Evolutionary conservation across 2,329 filamentous ascomycete species (phyloP).

Genomic region (Cytospora piceicola): DNA sequence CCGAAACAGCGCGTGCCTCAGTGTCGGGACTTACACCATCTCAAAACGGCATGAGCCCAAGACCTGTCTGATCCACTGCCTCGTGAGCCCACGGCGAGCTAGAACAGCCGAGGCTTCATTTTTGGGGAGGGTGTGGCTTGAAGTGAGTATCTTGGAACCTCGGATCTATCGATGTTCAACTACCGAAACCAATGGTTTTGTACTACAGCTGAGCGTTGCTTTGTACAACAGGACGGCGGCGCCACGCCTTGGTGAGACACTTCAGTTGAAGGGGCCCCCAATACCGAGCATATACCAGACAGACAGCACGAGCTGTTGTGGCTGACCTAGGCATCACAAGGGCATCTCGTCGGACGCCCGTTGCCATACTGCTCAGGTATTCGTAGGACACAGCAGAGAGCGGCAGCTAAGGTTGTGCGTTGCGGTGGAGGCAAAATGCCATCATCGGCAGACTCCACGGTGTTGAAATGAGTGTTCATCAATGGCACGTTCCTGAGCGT

Average conservation of each 20-base stretch:
- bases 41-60: slow-evolving; percentile 22
- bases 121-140: slow-evolving; percentile 16
- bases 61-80: slow-evolving; percentile 26
- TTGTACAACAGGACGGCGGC: slow-evolving; percentile 5
- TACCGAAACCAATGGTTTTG: background rate
- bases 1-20: slow-evolving; percentile 28
- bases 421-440: background rate
- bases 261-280: background rate
- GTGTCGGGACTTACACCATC: slow-evolving; percentile 13
- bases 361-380: slow-evolving; percentile 8
- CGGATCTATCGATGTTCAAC: slow-evolving; percentile 3
- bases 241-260: slow-evolving; percentile 14
- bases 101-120: background rate
- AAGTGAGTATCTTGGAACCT: slow-evolving; percentile 3
- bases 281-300: background rate
- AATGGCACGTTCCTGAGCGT: background rate
- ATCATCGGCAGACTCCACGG: background rate
- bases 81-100: slow-evolving; percentile 17
- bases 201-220: slow-evolving; percentile 2
- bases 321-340: background rate
- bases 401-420: background rate
- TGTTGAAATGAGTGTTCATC: background rate
- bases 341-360: slow-evolving; percentile 11
- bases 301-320: slow-evolving; percentile 3
- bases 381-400: background rate